Conservation (phyloP, 2,329 filamentous ascomycete species). For the Nannizziopsis arthrosporioides region DNA sequence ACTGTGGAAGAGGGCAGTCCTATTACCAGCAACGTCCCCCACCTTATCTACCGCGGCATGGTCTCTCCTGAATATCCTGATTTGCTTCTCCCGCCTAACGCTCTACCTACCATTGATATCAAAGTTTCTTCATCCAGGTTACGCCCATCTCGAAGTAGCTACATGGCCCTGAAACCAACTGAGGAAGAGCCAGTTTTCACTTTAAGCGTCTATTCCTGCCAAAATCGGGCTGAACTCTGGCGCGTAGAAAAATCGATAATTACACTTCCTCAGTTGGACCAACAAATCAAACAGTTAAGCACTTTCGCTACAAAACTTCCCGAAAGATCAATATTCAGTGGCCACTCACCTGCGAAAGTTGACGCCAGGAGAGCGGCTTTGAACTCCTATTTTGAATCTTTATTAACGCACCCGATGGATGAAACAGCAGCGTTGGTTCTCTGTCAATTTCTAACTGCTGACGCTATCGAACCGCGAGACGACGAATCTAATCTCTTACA, state of each 20-base stretch:
- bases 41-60: conserved; percentile 58
- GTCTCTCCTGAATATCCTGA: conserved; percentile 78
- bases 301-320: conserved; percentile 59
- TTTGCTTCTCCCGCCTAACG: conserved; percentile 75
- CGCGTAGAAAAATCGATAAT: conserved; percentile 82
- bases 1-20: conserved; percentile 23
- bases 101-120: conserved; percentile 71
- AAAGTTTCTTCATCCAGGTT: conserved; percentile 89
- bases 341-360: conserved; percentile 85
- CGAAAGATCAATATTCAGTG: conserved; percentile 74
- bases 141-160: conserved; percentile 77
- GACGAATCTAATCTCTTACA: conserved; percentile 43
- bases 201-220: conserved; percentile 66
- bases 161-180: conserved; percentile 63
- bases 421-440: conserved; percentile 64
- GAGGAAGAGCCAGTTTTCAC: conserved; percentile 95
- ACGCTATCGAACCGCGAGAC: conserved; percentile 46
- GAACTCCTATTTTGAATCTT: conserved; percentile 71
- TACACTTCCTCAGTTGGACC: conserved; percentile 70
- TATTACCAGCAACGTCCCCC: conserved; percentile 9
- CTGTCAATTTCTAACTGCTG: conserved; percentile 70
- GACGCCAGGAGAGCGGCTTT: conserved; percentile 73
- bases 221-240: conserved; percentile 69
- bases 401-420: conserved; percentile 73
- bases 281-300: conserved; percentile 63